phyloP scores from a whole-genome alignment of 768 basidiomycete genomes.

The Phaeolepiota aurea region DNA sequence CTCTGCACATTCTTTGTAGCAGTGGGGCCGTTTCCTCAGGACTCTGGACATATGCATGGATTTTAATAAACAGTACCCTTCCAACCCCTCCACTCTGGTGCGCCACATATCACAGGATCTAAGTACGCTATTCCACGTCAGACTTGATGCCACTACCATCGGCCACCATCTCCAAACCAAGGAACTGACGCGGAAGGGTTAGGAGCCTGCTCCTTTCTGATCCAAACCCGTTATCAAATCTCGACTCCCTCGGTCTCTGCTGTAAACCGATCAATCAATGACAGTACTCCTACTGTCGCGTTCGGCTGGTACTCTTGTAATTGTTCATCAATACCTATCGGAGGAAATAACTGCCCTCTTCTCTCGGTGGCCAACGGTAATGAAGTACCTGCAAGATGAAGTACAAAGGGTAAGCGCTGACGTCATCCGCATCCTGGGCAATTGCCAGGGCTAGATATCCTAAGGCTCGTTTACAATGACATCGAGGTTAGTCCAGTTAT shows the following conservation, averaged over 20 bases:
- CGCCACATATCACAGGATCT: background rate
- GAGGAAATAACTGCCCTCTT: background rate
- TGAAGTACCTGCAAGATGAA: background rate
- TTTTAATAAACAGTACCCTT: conserved; percentile 9
- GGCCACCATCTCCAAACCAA: background rate
- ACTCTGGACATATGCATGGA: conserved; percentile 16
- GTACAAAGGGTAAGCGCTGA: background rate
- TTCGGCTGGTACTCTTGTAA: too few relatives aligned
- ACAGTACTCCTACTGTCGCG: background rate
- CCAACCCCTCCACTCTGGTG: background rate
- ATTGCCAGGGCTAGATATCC: background rate
- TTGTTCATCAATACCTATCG: too few relatives aligned
- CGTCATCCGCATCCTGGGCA: background rate
- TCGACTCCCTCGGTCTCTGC: background rate
- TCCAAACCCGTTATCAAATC: background rate
- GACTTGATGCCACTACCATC: background rate
- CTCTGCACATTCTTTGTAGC: conserved; percentile 23
- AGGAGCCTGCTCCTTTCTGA: background rate
- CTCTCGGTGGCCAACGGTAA: background rate
- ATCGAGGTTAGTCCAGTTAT: too few relatives aligned
- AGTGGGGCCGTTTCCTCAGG: conserved; percentile 14
- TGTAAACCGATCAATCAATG: background rate
- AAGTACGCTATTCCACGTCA: background rate
- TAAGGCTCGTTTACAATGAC: background rate
- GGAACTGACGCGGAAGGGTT: background rate